Percentiles rank a stretch among this genome's conserved stretches.
Conservation (phyloP, 78 protist genomes). For the Dictyostelium purpureum region DNA sequence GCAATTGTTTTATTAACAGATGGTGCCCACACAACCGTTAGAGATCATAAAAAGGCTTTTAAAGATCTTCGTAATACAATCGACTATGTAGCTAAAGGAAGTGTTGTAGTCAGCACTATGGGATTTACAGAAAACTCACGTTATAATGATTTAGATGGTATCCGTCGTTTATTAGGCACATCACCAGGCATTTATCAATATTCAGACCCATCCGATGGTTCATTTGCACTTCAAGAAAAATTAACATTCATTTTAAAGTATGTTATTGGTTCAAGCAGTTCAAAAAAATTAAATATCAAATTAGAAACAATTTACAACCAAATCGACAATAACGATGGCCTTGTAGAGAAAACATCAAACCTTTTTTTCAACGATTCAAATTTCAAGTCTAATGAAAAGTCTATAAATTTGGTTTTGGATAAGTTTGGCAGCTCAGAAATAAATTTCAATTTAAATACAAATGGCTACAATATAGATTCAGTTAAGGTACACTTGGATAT, state of each 20-base stretch:
- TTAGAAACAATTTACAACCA: neutral
- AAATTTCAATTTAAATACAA: neutral
- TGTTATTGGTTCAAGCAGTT: neutral
- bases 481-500: neutral
- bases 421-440: neutral
- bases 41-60: slow-evolving; percentile 50
- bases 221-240: slow-evolving; percentile 59
- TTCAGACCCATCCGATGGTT: slow-evolving; percentile 62
- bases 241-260: slow-evolving; percentile 30
- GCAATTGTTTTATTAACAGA: slow-evolving; percentile 51
- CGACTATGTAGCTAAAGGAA: neutral
- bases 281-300: neutral
- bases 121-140: slow-evolving; percentile 75
- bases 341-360: neutral
- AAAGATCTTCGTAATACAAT: neutral
- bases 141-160: slow-evolving; percentile 68
- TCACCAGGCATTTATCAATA: slow-evolving; percentile 57
- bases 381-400: no score
- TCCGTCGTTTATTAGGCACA: slow-evolving; percentile 47
- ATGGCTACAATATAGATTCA: neutral
- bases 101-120: slow-evolving; percentile 39
- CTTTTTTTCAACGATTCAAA: neutral
- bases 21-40: slow-evolving; percentile 58
- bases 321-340: neutral
- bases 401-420: no score